These are phyloP conservation scores for Bacidia rubella DNA, from an alignment of 495 filamentous ascomycete genomes.

Conservation along the genomic window DNA sequence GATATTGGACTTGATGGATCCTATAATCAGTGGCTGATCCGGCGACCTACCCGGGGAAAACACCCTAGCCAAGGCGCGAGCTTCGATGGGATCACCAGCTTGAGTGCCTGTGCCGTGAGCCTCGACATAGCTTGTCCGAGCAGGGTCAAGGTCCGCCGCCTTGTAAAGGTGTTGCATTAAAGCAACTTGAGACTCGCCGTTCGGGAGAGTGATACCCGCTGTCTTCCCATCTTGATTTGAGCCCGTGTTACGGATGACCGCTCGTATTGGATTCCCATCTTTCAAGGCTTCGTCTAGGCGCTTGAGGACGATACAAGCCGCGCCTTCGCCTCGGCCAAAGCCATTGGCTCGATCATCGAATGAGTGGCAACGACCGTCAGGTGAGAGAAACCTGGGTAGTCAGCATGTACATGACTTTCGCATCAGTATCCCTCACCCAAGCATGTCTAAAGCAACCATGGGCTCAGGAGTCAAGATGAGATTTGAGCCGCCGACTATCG, in stretches of 20 bases:
- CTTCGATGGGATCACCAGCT: constrained; percentile 7
- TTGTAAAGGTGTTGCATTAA: constrained; percentile 19
- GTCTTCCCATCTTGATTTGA: constrained; percentile 23
- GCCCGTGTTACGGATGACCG: constrained; percentile 19
- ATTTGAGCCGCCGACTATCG: constrained; percentile 29
- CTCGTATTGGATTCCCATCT: constrained; percentile 35
- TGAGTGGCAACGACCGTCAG: constrained; percentile 36
- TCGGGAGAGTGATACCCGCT: constrained; percentile 11
- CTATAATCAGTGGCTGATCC: constrained; percentile 15
- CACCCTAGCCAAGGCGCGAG: neutral
- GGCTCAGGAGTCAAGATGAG: constrained; percentile 20
- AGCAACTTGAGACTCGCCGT: neutral
- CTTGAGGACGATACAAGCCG: constrained; percentile 29
- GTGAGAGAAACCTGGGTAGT: constrained; percentile 18
- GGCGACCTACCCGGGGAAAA: neutral
- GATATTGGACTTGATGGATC: constrained; percentile 29
- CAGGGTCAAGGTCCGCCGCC: constrained; percentile 1
- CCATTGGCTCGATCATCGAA: constrained; percentile 27
- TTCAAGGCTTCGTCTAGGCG: constrained; percentile 24
- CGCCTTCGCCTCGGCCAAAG: constrained; percentile 33
- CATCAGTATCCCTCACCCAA: constrained; percentile 21
- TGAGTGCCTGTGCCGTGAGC: constrained; percentile 1
- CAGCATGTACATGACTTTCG: constrained; percentile 17
- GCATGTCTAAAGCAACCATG: constrained; percentile 3
- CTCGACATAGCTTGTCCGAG: constrained; percentile 17